phyloP scores from a whole-genome alignment of 768 basidiomycete genomes.

The Boletus huronensis region DNA sequence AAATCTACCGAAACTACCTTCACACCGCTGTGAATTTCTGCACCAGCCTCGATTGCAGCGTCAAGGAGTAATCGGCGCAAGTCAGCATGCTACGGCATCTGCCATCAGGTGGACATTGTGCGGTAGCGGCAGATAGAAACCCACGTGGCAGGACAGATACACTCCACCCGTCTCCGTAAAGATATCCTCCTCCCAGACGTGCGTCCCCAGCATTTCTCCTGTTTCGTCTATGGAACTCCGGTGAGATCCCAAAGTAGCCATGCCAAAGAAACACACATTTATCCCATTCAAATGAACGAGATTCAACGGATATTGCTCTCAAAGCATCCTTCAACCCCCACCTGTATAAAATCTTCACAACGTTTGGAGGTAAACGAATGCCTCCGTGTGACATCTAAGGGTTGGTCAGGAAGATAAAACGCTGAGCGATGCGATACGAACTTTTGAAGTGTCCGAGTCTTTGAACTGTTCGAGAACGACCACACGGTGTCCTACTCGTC shows the following conservation, averaged over 20 bases:
- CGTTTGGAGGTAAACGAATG: conserved; percentile 53
- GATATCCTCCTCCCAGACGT: conserved; percentile 47
- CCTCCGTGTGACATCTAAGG: conserved; percentile 36
- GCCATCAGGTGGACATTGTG: not conserved
- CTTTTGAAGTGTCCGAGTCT: conserved; percentile 37
- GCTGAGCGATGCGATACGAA: conserved; percentile 11
- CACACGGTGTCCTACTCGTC: conserved; percentile 58
- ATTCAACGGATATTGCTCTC: conserved; percentile 30
- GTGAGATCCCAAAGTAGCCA: not conserved
- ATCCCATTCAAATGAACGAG: conserved; percentile 19
- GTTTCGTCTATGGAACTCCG: conserved; percentile 36
- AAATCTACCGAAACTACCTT: conserved; percentile 36
- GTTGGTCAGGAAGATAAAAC: not conserved
- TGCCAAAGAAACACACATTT: conserved; percentile 23
- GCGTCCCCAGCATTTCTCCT: conserved; percentile 42
- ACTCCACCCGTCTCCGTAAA: conserved; percentile 47
- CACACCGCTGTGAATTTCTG: conserved; percentile 41
- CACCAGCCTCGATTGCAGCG: conserved; percentile 47
- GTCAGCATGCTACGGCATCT: conserved; percentile 44
- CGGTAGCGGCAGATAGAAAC: conserved; percentile 12
- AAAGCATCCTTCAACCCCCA: conserved; percentile 53
- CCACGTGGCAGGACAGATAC: conserved; percentile 48
- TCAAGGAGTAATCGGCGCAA: conserved; percentile 46
- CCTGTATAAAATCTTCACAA: conserved; percentile 50
- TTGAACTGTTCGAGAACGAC: conserved; percentile 50